Conservation (phyloP, 1,284 basidiomycete genomes). For the Irpex sp. region DNA sequence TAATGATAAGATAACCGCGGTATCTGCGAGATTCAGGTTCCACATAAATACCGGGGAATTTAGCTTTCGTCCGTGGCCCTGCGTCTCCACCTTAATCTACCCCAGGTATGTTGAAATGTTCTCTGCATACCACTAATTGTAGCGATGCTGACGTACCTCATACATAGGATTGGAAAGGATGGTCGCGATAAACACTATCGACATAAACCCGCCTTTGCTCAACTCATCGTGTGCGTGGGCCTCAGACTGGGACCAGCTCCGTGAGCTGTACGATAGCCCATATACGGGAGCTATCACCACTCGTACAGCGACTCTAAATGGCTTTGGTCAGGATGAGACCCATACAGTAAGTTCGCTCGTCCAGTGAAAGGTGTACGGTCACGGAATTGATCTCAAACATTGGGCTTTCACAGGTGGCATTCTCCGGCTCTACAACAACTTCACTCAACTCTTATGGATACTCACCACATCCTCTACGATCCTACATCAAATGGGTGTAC, state of each 20-base stretch:
- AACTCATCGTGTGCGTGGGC: slow-evolving; percentile 81
- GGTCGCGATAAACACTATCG: slow-evolving; percentile 47
- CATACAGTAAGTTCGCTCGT: slow-evolving; percentile 46
- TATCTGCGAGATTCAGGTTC: neutral
- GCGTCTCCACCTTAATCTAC: neutral
- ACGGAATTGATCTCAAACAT: neutral
- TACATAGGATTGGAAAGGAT: slow-evolving; percentile 26
- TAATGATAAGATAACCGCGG: neutral
- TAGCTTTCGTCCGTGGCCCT: neutral
- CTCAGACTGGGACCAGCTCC: slow-evolving; percentile 58
- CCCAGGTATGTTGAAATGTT: neutral
- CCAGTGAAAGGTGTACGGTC: neutral
- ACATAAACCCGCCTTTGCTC: slow-evolving; percentile 57
- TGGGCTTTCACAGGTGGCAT: slow-evolving; percentile 48
- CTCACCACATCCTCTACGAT: slow-evolving; percentile 64
- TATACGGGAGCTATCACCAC: slow-evolving; percentile 76
- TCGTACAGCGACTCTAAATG: slow-evolving; percentile 64
- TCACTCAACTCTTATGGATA: slow-evolving; percentile 81
- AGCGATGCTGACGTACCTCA: neutral
- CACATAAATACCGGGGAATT: neutral
- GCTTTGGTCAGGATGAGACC: slow-evolving; percentile 58
- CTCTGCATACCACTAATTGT: too few species aligned
- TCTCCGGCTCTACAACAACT: slow-evolving; percentile 43
- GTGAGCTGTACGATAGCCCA: slow-evolving; percentile 57
- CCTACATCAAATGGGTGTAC: slow-evolving; percentile 63